Base-by-base conservation (phyloP, 1,139 yeast genomes). In the Taiozyma sp. region DNA sequence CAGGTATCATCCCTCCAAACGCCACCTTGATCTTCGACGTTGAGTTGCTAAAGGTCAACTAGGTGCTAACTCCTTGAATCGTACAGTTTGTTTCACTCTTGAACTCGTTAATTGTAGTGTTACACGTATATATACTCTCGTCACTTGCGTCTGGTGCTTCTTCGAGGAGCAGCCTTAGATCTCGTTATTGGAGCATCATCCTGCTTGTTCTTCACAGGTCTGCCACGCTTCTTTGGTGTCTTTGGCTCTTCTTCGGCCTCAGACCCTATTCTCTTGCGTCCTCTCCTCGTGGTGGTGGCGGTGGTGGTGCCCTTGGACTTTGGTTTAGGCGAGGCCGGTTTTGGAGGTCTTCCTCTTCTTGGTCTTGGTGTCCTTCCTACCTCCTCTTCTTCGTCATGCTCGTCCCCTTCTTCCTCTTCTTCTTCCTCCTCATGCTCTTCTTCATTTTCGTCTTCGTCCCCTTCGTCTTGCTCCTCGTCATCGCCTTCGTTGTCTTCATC, bases 1-100 rank as follows among this genome's bases (percentile, higher is more conserved):
- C 97, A 58, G 96, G 96, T 60, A 77, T 89, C 65, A 93, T 93
- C 68, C 98, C 98, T 58, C 96, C 97, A 61, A 89, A 90, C 70
- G 96, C 97, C 57, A 91, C 97, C 59, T 81, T 93, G 72, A 75
- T 89, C 62, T 92, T 92, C 64, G 97, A 91, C 65, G 97, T 92
- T 58, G 97, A 92, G 74, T 81, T 92, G 70, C 75, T 92, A 65
- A 83, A 81, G 65, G 86, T 92, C 68, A 89, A 89, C 75, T 85
- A 78, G 55, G 36, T 30, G n/a, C 34, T 13, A 9, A 1, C 1
- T 30, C n/a, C 2, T 12, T 30, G 34, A 32, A 32, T 32, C 36
- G 2, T 32, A 32, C 36, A 32, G 27, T 30, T 8, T 7, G 19
- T 32, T n/a, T 32, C 14, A 32, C 19, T 32, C 36, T 32, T 32